These are phyloP conservation scores for Penicillium decumbens DNA, from an alignment of 2,329 filamentous ascomycete species.

Conservation along the genomic window DNA sequence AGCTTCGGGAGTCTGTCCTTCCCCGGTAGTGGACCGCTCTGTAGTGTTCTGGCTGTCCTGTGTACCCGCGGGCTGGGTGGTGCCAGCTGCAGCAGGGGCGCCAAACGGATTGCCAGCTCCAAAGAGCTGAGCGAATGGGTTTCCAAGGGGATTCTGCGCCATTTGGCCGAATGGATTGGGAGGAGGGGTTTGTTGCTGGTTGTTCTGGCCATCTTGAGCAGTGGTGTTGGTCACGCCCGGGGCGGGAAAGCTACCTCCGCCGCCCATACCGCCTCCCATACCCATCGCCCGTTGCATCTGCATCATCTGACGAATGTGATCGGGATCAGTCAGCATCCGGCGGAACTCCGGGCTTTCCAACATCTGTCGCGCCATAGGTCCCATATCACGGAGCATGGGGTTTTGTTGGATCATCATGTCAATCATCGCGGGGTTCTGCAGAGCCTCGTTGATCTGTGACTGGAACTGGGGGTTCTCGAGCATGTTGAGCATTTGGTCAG, in stretches of 20 bases:
- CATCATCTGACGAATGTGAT: constrained; percentile 74
- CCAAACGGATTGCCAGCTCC: constrained; percentile 31
- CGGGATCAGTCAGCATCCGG: constrained; percentile 87
- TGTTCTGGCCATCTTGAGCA: constrained; percentile 46
- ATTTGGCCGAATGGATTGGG: constrained; percentile 20
- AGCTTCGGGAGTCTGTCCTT: constrained; percentile 36
- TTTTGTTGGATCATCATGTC: constrained; percentile 93
- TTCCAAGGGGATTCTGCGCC: constrained; percentile 16
- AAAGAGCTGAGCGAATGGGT: constrained; percentile 59
- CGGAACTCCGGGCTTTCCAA: constrained; percentile 84
- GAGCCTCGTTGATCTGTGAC: constrained; percentile 85
- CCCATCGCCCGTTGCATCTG: constrained; percentile 69
- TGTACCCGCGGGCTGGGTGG: constrained; percentile 28
- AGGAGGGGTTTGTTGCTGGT: constrained; percentile 34
- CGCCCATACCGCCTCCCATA: constrained; percentile 47
- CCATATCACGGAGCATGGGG: constrained; percentile 69
- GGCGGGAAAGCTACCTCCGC: constrained; percentile 67
- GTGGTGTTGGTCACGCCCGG: constrained; percentile 89
- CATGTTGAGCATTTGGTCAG: constrained; percentile 77
- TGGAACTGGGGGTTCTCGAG: constrained; percentile 83
- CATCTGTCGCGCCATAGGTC: constrained; percentile 72
- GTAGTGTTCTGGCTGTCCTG: constrained; percentile 29
- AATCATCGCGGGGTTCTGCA: constrained; percentile 90
- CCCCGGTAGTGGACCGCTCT: constrained; percentile 27
- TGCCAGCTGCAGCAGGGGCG: constrained; percentile 27